Evolutionary conservation across 2,329 filamentous ascomycete species (phyloP).

Genomic region (Penicillium fuscoglaucum): DNA sequence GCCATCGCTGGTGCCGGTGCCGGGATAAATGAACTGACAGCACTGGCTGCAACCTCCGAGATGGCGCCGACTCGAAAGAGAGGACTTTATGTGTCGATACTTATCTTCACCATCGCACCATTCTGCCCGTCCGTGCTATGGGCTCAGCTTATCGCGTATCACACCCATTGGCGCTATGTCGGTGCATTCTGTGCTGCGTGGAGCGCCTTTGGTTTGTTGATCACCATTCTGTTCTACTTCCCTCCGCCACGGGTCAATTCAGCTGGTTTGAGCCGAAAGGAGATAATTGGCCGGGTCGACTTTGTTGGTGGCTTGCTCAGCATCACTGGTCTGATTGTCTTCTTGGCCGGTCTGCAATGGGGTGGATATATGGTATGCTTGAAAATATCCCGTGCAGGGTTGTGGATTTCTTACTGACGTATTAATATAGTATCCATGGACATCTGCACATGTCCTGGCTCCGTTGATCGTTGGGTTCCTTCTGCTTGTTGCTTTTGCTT

Average conservation of each 20-base stretch:
- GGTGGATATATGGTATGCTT: constrained; percentile 48
- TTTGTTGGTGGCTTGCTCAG: constrained; percentile 53
- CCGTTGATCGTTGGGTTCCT: constrained; percentile 48
- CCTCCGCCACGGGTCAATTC: constrained; percentile 48
- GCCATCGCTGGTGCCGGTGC: constrained; percentile 64
- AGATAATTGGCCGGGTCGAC: constrained; percentile 51
- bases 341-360: constrained; percentile 54
- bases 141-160: constrained; percentile 56
- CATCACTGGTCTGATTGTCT: constrained; percentile 49
- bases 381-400: constrained; percentile 3
- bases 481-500: constrained; percentile 45
- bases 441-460: constrained; percentile 47
- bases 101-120: constrained; percentile 63
- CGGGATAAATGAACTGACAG: constrained; percentile 68
- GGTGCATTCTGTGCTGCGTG: constrained; percentile 46
- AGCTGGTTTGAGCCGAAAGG: constrained; percentile 36
- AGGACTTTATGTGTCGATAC: constrained; percentile 60
- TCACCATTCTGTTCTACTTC: constrained; percentile 47
- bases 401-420: constrained; percentile 6
- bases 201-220: constrained; percentile 44
- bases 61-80: constrained; percentile 66
- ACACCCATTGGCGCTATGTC: constrained; percentile 48
- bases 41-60: constrained; percentile 67
- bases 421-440: constrained; percentile 44
- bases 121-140: constrained; percentile 64